Evolutionary conservation across 2,329 filamentous ascomycete species (phyloP).

Genomic region (Claviceps arundinis): DNA sequence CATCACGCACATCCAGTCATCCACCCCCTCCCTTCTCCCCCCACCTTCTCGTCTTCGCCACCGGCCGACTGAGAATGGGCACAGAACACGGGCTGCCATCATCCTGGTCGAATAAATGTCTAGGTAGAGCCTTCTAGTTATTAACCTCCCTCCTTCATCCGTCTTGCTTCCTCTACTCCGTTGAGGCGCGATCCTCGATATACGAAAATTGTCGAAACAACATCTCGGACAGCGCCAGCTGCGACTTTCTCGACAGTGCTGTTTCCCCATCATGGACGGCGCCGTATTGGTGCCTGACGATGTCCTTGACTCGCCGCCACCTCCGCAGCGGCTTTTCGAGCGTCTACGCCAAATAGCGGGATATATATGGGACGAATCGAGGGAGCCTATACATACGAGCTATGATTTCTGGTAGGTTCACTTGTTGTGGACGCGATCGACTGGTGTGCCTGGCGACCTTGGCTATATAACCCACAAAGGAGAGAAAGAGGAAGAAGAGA

Average conservation of each 20-base stretch:
- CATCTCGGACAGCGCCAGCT: not conserved
- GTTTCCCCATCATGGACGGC: slow-evolving; percentile 33
- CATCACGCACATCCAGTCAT: not conserved
- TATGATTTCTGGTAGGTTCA: slow-evolving; percentile 71
- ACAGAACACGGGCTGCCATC: slow-evolving; percentile 12
- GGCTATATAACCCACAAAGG: not conserved
- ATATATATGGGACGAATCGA: slow-evolving; percentile 62
- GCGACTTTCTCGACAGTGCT: slow-evolving; percentile 6
- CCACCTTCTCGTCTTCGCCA: slow-evolving; percentile 1
- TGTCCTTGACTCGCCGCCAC: slow-evolving; percentile 51
- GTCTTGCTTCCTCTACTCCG: not conserved
- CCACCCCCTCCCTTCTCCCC: not conserved
- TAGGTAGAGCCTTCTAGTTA: slow-evolving; percentile 11
- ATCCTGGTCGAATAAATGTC: slow-evolving; percentile 14
- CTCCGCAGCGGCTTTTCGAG: slow-evolving; percentile 55
- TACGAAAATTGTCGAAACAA: not conserved
- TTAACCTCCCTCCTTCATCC: not conserved
- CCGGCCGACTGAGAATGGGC: slow-evolving; percentile 20
- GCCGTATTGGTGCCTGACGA: slow-evolving; percentile 36
- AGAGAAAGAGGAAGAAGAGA: not conserved
- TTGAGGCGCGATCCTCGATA: not conserved
- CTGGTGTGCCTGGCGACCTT: not conserved
- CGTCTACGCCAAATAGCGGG: slow-evolving; percentile 59
- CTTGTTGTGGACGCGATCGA: not conserved
- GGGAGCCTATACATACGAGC: slow-evolving; percentile 46